Base-by-base conservation (phyloP, 805 yeast species). In the Saccharomycopsis malanga region DNA sequence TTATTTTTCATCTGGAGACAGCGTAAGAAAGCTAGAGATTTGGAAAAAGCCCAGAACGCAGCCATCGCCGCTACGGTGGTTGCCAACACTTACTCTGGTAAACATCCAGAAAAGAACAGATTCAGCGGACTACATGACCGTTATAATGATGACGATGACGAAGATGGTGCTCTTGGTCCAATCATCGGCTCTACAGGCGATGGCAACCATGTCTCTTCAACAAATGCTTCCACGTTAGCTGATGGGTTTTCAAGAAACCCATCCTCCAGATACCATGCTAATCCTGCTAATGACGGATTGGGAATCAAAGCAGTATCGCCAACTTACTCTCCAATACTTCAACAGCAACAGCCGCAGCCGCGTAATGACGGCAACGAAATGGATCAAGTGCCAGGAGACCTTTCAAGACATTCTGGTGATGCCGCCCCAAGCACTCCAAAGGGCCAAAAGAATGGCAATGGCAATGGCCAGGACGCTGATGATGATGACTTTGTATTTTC, bases 11-110 rank as follows among this genome's bases (percentile, higher is more conserved):
- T 52, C 27, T 52, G 48, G 49, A 45, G 53, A 46, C 55, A 49
- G 20, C 51, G 55, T 17, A 41, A 42, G 14, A 49, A 42, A 21
- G 27, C 50, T 3, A 39, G 29, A 32, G 51, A 49, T 23, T 39
- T 52, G 25, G 53, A 52, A 30, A 49, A 49, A 30, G 32, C 49
- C 17, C 50, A 43, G 24, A 49, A 46, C 23, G 46, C 55, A 4
- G 52, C 49, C 9, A 48, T 50, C 23, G 52, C 54, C 12, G 55
- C 55, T 14, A 44, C 55, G 2, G 40, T 46, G 18, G 53, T 52
- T 2, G 54, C 54, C 4, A 49, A 49, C 18, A 49, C 24, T 18
- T 38, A 46, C 30, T 37, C 50, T 4, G 39, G 42, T 6, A 41
- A 35, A 9, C 34, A 46, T 27, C 50, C 53, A 17, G 44, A 45